Percentiles rank a stretch among this genome's conserved stretches.
Evolutionary conservation across 768 basidiomycete genomes (phyloP).

Genomic region (Rhizopogon vulgaris): DNA sequence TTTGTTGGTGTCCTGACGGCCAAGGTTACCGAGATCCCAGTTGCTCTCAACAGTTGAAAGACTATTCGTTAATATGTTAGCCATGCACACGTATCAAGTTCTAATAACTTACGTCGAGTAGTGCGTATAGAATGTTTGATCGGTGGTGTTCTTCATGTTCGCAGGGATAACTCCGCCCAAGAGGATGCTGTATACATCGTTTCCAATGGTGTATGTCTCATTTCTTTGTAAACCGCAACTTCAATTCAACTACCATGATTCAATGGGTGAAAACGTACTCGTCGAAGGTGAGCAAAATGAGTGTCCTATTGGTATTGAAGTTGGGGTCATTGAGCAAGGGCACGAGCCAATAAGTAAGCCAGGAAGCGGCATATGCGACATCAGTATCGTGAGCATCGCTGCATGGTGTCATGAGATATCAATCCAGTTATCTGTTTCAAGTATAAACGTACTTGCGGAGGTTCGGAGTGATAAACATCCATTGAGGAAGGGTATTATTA

Average conservation of each 20-base stretch:
- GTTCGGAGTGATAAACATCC: constrained; percentile 61
- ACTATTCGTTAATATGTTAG: constrained; percentile 6
- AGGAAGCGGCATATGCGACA: constrained; percentile 39
- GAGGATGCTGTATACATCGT: constrained; percentile 40
- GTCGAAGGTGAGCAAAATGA: constrained; percentile 60
- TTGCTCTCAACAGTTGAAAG: constrained; percentile 54
- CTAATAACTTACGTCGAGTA: constrained; percentile 36
- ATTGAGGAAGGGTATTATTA: constrained; percentile 47
- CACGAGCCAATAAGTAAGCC: constrained; percentile 44
- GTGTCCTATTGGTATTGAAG: constrained; percentile 50
- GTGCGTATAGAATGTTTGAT: constrained; percentile 54
- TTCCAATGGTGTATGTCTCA: constrained; percentile 33
- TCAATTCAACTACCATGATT: background rate
- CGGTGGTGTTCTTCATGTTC: constrained; percentile 35
- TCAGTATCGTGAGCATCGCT: constrained; percentile 60
- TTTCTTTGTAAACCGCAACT: constrained; percentile 8
- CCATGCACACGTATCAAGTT: background rate
- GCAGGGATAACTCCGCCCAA: constrained; percentile 42
- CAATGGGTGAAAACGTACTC: constrained; percentile 34
- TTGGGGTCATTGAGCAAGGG: constrained; percentile 42
- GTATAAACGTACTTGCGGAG: constrained; percentile 24
- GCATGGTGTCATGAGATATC: constrained; percentile 7
- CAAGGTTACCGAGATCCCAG: constrained; percentile 57
- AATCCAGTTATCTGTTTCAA: background rate
- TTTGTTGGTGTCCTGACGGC: constrained; percentile 50